A percentile compares a stretch with the other conserved stretches of the same genome.
These are phyloP conservation scores for Lenwebbia sp. DNA, from an alignment of 345 rosid species.

Conservation along the genomic window DNA sequence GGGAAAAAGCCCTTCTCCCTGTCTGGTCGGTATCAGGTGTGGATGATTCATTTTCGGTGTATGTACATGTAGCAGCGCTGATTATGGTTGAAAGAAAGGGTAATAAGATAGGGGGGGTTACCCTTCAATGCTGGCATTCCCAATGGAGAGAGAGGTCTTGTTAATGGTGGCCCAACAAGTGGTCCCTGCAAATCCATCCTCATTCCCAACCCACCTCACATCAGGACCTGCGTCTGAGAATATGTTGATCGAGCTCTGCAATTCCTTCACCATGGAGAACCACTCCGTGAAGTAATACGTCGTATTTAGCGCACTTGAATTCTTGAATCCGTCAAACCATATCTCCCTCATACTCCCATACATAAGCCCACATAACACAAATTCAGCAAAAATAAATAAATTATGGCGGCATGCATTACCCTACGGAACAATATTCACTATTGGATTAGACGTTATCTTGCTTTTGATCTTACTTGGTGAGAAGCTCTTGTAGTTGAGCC, in stretches of 20 bases:
- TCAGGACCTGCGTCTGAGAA: constrained; percentile 75
- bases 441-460: not conserved
- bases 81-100: not conserved
- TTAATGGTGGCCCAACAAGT: constrained; percentile 66
- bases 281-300: constrained; percentile 52
- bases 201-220: constrained; percentile 64
- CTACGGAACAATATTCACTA: not conserved
- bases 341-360: constrained; percentile 51
- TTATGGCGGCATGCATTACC: not conserved
- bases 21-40: not conserved
- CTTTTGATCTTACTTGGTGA: constrained; percentile 18
- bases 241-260: constrained; percentile 59
- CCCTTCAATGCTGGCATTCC: constrained; percentile 41
- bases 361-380: constrained; percentile 5
- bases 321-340: constrained; percentile 76
- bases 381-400: not conserved
- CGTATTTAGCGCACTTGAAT: constrained; percentile 45
- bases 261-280: constrained; percentile 66
- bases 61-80: not conserved
- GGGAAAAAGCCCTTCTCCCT: not conserved
- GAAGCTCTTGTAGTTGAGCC: constrained; percentile 65
- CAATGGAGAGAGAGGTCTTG: constrained; percentile 44
- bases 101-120: constrained; percentile 8
- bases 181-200: constrained; percentile 43
- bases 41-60: not conserved